Evolutionary conservation across 2,329 filamentous ascomycete genomes (phyloP).

Genomic region (Neonectria sp.): DNA sequence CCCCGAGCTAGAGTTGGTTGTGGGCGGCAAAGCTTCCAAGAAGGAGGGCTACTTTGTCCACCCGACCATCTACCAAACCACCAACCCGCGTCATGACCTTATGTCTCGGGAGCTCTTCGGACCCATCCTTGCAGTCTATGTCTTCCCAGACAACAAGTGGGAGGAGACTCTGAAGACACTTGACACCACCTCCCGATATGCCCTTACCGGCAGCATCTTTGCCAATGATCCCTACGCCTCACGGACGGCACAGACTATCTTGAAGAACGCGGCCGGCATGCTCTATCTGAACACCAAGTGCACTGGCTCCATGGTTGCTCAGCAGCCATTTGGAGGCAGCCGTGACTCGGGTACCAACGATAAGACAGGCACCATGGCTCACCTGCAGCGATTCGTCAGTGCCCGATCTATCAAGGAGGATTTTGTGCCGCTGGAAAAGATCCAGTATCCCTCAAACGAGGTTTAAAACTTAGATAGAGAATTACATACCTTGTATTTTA

Average conservation of each 20-base stretch:
- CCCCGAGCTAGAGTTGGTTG: slow-evolving; percentile 57
- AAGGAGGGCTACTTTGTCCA: slow-evolving; percentile 61
- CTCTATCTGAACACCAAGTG: slow-evolving; percentile 76
- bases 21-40: slow-evolving; percentile 61
- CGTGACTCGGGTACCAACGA: slow-evolving; percentile 78
- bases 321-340: slow-evolving; percentile 77
- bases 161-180: slow-evolving; percentile 35
- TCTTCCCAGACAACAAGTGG: slow-evolving; percentile 60
- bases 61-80: slow-evolving; percentile 62
- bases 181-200: slow-evolving; percentile 40
- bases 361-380: slow-evolving; percentile 73
- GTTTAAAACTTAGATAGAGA: slow-evolving; percentile 16
- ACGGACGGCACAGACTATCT: slow-evolving; percentile 73
- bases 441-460: slow-evolving; percentile 39
- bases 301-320: slow-evolving; percentile 76
- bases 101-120: slow-evolving; percentile 66
- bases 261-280: slow-evolving; percentile 77
- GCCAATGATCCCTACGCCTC: slow-evolving; percentile 74
- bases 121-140: slow-evolving; percentile 61
- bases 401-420: slow-evolving; percentile 78
- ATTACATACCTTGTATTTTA: neutral
- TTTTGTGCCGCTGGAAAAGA: slow-evolving; percentile 58
- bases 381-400: slow-evolving; percentile 73
- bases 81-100: slow-evolving; percentile 59
- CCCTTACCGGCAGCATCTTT: slow-evolving; percentile 79